Base-by-base conservation (phyloP, 169 alveolate species). In the Perkinsus chesapeaki region DNA sequence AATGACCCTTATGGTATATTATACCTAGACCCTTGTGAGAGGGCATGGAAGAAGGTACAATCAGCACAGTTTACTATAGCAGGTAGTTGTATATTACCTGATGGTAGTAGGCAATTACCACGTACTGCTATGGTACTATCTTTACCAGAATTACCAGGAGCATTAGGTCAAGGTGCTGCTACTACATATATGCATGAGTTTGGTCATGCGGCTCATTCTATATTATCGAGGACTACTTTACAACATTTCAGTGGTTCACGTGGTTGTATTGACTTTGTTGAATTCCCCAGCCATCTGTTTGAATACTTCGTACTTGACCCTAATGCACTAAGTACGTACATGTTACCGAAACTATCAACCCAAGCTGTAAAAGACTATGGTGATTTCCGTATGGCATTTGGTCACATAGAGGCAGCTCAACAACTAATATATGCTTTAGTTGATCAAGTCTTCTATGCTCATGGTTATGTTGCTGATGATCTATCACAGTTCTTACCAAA, bases 221-320 rank as follows among this genome's bases (percentile, higher is more conserved):
- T 94, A 3, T 34, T 94, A 20, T 94, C 95, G 16, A 92, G 39
- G 16, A 94, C 96, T 95, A 5, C 96, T 95, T 39, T 94, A 94
- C 47, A 92, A 93, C 93, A 96, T 92, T 43, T 95, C 47, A 47
- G 94, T n/a, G 96, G 95, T 38, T 92, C 95, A 31, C 91, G 96
- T 0, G 96, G 95, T 0, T 93, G 94, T 0, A 94, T 94, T 23
- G 95, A 93, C 73, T 93, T 91, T 48, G 95, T 94, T 31, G 95
- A 94, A 93, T 93, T 92, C 37, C 95, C 95, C 31, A 92, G 93
- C 39, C 93, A 60, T 16, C 90, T 91, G 31, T 91, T 92, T 39
- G 93, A 92, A 37, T 93, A 94, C 92, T 94, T 92, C 39, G 91
- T 20, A 27, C 38, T 39, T 19, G 93, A 60, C 39, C 91, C 91